Base-by-base conservation (phyloP, 192 early-diverging fungal genomes). In the Coemansia sp. region DNA sequence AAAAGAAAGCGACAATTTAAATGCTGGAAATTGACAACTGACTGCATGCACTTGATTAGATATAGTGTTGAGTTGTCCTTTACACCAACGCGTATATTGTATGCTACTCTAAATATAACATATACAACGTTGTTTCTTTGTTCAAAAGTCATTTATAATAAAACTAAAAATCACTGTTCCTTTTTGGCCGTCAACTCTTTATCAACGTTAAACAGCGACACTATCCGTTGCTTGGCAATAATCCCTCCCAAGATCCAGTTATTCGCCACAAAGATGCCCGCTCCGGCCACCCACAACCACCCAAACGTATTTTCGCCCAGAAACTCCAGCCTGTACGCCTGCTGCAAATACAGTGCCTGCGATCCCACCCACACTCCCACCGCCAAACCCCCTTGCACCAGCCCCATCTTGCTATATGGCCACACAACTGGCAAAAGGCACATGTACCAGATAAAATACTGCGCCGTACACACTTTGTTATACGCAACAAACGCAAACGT, bases 371-470 rank as follows among this genome's bases (percentile, higher is more conserved):
- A 96, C 5, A 84, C 64, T 1, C 66, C 69, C 25, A 92, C 60
- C 24, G 64, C 45, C 19, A 89, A 24, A 0, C 88, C 89, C 17
- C 70, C 73, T 66, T 79, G 81, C 29, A 64, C 57, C 10, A 90
- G 62, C 17, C 51, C 58, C 11, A 88, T 65, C 5, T 65, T 62
- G 35, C 78, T 88, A 32, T 70, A 85, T 12, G 91, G 94, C 62
- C 96, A 81, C 14, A 96, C 82, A 8, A 98, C 65, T 21, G 97
- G 97, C 24, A 98, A 75, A 17, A 96, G 82, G 75, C 92, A 93
- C 14, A 97, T 86, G 69, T 98, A 98, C 97, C 97, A 99, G 94
- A 99, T 96, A 73, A 99, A 99, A 66, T 99, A 98, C 91, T 98
- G 76, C 21, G 94, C 90, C 1, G 97, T 99, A 69, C 90, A 92